Conservation (phyloP, 1,284 basidiomycete genomes). For the Malassezia caprae region DNA sequence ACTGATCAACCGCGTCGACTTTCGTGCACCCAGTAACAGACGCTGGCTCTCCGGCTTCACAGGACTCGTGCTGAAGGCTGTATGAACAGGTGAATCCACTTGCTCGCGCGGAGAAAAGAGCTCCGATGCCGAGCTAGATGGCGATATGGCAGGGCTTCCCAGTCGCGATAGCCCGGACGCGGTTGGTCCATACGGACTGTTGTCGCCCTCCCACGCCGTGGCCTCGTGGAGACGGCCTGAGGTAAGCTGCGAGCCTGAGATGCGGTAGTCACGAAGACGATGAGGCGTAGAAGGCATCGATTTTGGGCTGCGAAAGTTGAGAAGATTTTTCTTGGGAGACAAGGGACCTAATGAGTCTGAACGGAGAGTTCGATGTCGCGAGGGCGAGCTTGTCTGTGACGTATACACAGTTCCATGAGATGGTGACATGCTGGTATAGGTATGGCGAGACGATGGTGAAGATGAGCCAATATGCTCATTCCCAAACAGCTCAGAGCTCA, state of each 20-base stretch:
- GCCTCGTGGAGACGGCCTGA: slow-evolving; percentile 10
- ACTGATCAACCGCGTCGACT: slow-evolving; percentile 69
- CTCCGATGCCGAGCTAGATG: not conserved
- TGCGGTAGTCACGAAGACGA: slow-evolving; percentile 15
- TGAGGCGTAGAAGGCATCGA: slow-evolving; percentile 27
- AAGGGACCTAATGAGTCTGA: slow-evolving; percentile 22
- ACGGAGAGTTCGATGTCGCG: not conserved
- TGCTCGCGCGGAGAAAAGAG: slow-evolving; percentile 17
- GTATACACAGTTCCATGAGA: not conserved
- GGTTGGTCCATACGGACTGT: not conserved
- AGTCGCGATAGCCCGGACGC: not conserved
- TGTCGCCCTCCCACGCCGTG: slow-evolving; percentile 12
- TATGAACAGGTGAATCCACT: slow-evolving; percentile 58
- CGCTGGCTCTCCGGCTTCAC: slow-evolving; percentile 72
- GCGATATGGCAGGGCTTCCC: slow-evolving; percentile 2
- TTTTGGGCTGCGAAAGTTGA: slow-evolving; percentile 49
- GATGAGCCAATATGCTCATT: slow-evolving; percentile 15
- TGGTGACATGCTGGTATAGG: not conserved
- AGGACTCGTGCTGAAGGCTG: slow-evolving; percentile 79
- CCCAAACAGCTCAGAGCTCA: slow-evolving; percentile 54
- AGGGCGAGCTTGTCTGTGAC: slow-evolving; percentile 2
- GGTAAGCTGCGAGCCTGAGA: slow-evolving; percentile 1
- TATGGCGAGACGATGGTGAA: not conserved
- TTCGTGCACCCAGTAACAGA: slow-evolving; percentile 73
- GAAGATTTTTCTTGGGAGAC: slow-evolving; percentile 51